Percentiles rank a stretch among this genome's conserved stretches.
Evolutionary conservation across 2,329 filamentous ascomycete species (phyloP).

Genomic region (Ophiostoma ulmi): DNA sequence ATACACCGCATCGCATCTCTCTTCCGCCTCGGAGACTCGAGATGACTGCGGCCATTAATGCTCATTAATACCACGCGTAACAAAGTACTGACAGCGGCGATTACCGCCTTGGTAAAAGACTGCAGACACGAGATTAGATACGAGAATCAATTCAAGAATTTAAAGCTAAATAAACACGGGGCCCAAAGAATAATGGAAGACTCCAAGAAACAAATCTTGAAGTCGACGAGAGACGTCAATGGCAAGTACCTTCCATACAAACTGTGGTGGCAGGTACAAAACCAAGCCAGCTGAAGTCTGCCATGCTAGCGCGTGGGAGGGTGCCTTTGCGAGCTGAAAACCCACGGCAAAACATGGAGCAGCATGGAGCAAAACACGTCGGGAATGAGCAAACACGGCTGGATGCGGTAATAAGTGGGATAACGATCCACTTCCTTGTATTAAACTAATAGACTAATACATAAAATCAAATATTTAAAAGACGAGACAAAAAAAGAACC

Average conservation of each 20-base stretch:
- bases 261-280: not conserved
- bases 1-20: not conserved
- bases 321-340: slow-evolving; percentile 16
- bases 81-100: not conserved
- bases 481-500: too few relatives aligned
- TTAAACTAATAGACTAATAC: not conserved
- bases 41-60: not conserved
- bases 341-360: not conserved
- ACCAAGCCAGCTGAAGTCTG: slow-evolving; percentile 16
- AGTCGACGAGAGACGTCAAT: not conserved
- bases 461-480: not conserved
- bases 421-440: not conserved
- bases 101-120: not conserved
- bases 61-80: not conserved
- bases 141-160: not conserved
- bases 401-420: not conserved
- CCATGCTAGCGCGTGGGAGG: slow-evolving; percentile 9
- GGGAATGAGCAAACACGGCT: not conserved
- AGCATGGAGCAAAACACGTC: not conserved
- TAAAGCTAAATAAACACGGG: not conserved
- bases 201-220: not conserved
- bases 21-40: not conserved
- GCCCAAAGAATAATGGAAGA: too few relatives aligned
- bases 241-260: not conserved
- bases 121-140: not conserved